phyloP scores from a whole-genome alignment of 1,284 basidiomycete genomes.

The Bondarzewia mesenterica region DNA sequence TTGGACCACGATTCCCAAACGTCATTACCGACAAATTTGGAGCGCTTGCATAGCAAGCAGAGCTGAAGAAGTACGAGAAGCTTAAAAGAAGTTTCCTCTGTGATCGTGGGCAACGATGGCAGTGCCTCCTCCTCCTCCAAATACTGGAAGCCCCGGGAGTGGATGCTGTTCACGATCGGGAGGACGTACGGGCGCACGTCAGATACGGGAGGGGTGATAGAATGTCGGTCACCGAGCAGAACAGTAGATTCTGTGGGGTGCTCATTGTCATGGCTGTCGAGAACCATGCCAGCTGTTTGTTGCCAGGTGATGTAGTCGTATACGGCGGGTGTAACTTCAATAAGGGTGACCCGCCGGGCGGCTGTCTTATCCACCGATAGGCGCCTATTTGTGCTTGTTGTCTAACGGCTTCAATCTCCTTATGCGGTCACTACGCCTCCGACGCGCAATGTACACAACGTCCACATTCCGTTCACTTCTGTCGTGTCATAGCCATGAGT shows the following conservation, averaged over 20 bases:
- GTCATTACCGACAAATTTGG: constrained; percentile 8
- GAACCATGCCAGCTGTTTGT: constrained; percentile 3
- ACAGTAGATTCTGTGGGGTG: constrained; percentile 17
- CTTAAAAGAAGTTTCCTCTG: constrained; percentile 19
- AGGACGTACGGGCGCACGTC: constrained; percentile 13
- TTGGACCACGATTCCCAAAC: constrained; percentile 23
- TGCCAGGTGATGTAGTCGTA: too few relatives aligned
- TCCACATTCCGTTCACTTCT: constrained; percentile 6
- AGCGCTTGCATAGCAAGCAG: constrained; percentile 3
- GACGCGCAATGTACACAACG: constrained; percentile 4
- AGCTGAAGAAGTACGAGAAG: constrained; percentile 22
- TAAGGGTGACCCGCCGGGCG: too few relatives aligned
- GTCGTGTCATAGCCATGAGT: constrained; percentile 35
- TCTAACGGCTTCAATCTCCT: neutral
- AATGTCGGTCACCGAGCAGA: constrained; percentile 11
- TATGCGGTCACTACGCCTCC: neutral
- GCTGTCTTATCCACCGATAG: too few relatives aligned
- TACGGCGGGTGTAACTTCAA: too few relatives aligned
- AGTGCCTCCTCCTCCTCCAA: constrained; percentile 1
- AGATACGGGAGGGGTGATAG: constrained; percentile 9
- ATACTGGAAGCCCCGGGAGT: constrained; percentile 14
- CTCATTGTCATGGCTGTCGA: constrained; percentile 6
- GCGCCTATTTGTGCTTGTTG: neutral
- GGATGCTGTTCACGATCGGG: constrained; percentile 16
- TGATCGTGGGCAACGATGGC: neutral